Percentiles rank a stretch among this genome's conserved stretches.
phyloP scores from a whole-genome alignment of 148 eudicot species.

The Polygonum aviculare region DNA sequence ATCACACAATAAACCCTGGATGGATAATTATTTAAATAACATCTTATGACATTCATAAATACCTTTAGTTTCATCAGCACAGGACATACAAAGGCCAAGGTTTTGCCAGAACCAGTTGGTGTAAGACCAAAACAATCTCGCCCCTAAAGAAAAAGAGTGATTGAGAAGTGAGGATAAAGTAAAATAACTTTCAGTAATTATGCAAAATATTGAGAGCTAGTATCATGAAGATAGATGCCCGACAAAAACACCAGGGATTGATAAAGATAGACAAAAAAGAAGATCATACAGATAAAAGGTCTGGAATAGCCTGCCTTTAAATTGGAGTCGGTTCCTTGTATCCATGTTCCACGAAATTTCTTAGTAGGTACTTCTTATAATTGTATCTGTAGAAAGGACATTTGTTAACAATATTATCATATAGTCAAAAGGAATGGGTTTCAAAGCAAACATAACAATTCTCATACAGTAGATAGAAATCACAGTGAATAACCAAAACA shows the following conservation, averaged over 20 bases:
- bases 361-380: slow-evolving; percentile 55
- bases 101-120: slow-evolving; percentile 97
- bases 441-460: too few relatives aligned
- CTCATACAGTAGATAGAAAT: too few relatives aligned
- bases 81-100: slow-evolving; percentile 87
- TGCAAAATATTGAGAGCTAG: background rate
- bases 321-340: slow-evolving; percentile 89
- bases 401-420: background rate
- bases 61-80: slow-evolving; percentile 85
- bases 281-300: slow-evolving; percentile 85
- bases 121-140: slow-evolving; percentile 98
- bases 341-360: slow-evolving; percentile 72
- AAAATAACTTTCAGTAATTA: background rate
- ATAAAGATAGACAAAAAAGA: too few relatives aligned
- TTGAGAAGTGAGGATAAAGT: background rate
- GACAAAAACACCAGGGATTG: too few relatives aligned
- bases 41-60: too few relatives aligned
- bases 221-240: too few relatives aligned
- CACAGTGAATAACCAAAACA: too few relatives aligned
- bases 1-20: too few relatives aligned
- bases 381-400: slow-evolving; percentile 43
- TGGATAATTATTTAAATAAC: too few relatives aligned
- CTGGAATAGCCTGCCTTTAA: slow-evolving; percentile 98
- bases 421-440: too few relatives aligned
- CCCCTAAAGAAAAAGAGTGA: slow-evolving; percentile 37